Evolutionary conservation across 2,329 filamentous ascomycete species (phyloP), one percentile per base, ranked within the genome.

Genomic region (Onygenales sp.): DNA sequence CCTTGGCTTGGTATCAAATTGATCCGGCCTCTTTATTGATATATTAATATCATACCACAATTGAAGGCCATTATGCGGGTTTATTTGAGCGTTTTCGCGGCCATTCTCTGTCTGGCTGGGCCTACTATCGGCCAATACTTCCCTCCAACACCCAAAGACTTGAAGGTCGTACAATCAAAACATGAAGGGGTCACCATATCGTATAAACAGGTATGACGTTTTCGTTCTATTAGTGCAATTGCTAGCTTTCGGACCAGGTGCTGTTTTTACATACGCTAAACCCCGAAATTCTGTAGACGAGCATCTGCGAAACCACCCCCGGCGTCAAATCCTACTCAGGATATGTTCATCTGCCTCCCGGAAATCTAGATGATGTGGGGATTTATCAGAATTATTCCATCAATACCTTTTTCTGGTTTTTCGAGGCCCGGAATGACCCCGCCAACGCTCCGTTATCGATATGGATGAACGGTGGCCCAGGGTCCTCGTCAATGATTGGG

Each of bases 321-420:
- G 74, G 75, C 7, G 78, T 82, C 44, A 76, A 73, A 57, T 32
- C 74, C 34, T 86, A 82, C 65, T 76, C 77, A 0, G 81, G 81
- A 36, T 84, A 83, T 57, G 76, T 84, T 11, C 75, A 79, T 63
- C 71, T 84, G 3, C 78, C 78, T 1, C 72, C 74, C 2, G 71
- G 70, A 32, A 67, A 73, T 1, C 58, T 73, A 44, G 58, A 64
- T 33, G 65, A 76, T 47, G 57, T 71, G 4, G 58, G 63, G 36
- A 67, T 70, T 31, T 59, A 67, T 37, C 78, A 81, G 58, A 65
- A 78, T 53, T 82, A 82, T 58, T 71, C 76, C 2, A 81, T 82
- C 58, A 82, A 82, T 61, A 83, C 79, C 49, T 85, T 83, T 66
- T 85, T 84, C 66, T 82, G 81, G 79, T 84, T 83, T 61, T 79